A percentile compares a stretch with the other conserved stretches of the same genome.
Conservation (phyloP, 2,329 filamentous ascomycete genomes). For the Aspergillus sp. region DNA sequence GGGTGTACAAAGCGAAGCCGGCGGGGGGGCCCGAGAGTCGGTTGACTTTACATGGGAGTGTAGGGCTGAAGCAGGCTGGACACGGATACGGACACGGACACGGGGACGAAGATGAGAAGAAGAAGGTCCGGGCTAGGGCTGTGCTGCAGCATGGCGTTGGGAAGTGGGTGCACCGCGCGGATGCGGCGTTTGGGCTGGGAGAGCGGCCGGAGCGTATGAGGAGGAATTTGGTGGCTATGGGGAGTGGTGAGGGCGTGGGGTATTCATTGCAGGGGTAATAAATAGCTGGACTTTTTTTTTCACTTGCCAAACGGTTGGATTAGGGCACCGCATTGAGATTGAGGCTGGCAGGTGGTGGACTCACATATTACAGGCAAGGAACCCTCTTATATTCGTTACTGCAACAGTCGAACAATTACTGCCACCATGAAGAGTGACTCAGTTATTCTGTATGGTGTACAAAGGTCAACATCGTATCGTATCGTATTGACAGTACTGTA, state of each 20-base stretch:
- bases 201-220: slow-evolving; percentile 38
- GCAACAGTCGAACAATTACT: too few species aligned
- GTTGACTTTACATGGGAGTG: slow-evolving; percentile 38
- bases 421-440: too few species aligned
- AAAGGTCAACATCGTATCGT: too few species aligned
- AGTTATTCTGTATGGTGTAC: too few species aligned
- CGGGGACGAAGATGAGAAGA: slow-evolving; percentile 18
- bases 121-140: slow-evolving; percentile 34
- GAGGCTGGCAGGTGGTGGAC: too few species aligned
- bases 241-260: slow-evolving; percentile 37
- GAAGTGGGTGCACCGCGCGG: slow-evolving; percentile 35
- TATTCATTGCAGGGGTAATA: slow-evolving; percentile 36
- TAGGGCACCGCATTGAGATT: too few species aligned
- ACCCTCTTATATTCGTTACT: too few species aligned
- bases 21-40: slow-evolving; percentile 30
- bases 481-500: too few species aligned
- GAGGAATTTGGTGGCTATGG: slow-evolving; percentile 38
- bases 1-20: slow-evolving; percentile 34
- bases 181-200: slow-evolving; percentile 32
- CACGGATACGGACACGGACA: too few species aligned
- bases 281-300: background rate
- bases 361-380: too few species aligned
- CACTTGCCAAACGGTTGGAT: too few species aligned
- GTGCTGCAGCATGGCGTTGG: slow-evolving; percentile 42
- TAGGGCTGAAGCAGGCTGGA: slow-evolving; percentile 26